phyloP scores from a whole-genome alignment of 495 filamentous ascomycete species.

The Aspergillus heteromorphus region DNA sequence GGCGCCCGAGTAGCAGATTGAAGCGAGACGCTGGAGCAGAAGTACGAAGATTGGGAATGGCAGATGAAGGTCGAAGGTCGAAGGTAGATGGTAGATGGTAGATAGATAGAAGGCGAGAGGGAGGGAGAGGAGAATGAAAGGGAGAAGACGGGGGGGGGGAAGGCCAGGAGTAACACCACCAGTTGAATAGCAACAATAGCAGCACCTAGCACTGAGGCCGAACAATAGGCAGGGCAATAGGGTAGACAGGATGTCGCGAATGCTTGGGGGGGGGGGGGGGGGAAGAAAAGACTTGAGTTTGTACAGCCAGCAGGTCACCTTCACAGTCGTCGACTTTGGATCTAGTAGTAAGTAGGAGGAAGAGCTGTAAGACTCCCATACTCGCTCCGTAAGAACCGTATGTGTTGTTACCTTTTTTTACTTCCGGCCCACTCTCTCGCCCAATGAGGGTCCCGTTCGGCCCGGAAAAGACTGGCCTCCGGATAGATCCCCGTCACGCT shows the following conservation, averaged over 20 bases:
- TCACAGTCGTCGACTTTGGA: background rate
- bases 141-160: constrained; percentile 6
- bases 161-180: constrained; percentile 5
- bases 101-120: constrained; percentile 4
- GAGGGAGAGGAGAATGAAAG: constrained; percentile 9
- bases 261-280: constrained; percentile 15
- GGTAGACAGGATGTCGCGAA: constrained; percentile 26
- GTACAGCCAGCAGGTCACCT: constrained; percentile 18
- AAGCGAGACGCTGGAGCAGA: background rate
- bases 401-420: background rate
- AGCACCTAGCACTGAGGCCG: no score
- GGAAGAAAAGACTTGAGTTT: constrained; percentile 27
- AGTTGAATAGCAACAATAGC: no score
- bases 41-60: constrained; percentile 5
- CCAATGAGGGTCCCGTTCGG: background rate
- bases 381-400: no score
- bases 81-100: background rate
- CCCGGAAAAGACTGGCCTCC: constrained; percentile 7
- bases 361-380: no score
- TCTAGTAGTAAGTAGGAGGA: background rate
- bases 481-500: constrained; percentile 8
- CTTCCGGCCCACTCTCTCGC: constrained; percentile 1
- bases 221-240: no score
- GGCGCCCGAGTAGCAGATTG: background rate
- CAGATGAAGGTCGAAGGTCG: constrained; percentile 18